These are phyloP conservation scores for Fusarium sp. DNA, from an alignment of 2,329 filamentous ascomycete genomes.

Conservation along the genomic window DNA sequence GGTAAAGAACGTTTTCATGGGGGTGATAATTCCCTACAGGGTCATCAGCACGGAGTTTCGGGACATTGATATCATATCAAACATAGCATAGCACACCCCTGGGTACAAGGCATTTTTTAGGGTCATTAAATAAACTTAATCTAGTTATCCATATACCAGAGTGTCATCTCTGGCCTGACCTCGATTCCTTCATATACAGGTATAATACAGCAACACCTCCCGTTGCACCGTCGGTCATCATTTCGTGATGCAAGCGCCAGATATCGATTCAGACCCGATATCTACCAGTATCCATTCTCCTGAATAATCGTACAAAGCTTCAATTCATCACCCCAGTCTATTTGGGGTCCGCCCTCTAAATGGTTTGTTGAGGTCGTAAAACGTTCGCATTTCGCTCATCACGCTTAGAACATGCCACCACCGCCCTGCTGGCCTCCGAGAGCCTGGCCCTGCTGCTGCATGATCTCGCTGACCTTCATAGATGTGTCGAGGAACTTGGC, in stretches of 20 bases:
- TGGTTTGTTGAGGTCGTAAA: background rate
- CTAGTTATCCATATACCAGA: conserved; percentile 18
- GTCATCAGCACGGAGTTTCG: conserved; percentile 28
- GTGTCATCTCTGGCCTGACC: conserved; percentile 28
- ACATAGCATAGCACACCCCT: conserved; percentile 9
- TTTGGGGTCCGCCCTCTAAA: background rate
- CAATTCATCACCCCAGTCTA: background rate
- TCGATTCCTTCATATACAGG: conserved; percentile 37
- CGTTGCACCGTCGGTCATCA: conserved; percentile 17
- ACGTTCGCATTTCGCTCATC: background rate
- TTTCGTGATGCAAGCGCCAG: conserved; percentile 28
- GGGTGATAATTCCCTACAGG: background rate
- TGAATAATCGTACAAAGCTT: conserved; percentile 30
- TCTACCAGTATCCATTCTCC: conserved; percentile 23
- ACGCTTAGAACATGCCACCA: conserved; percentile 41
- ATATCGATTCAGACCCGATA: conserved; percentile 29
- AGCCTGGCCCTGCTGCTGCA: conserved; percentile 84
- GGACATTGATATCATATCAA: conserved; percentile 5
- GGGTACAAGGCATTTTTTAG: conserved; percentile 4
- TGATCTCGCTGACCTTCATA: conserved; percentile 95
- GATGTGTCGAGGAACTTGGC: conserved; percentile 99
- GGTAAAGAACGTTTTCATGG: conserved; percentile 1
- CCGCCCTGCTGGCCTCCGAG: conserved; percentile 57
- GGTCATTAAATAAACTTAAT: conserved; percentile 23
- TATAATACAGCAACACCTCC: conserved; percentile 39